Conservation (phyloP, 345 rosid genomes). For the Syzygium oleosum region DNA sequence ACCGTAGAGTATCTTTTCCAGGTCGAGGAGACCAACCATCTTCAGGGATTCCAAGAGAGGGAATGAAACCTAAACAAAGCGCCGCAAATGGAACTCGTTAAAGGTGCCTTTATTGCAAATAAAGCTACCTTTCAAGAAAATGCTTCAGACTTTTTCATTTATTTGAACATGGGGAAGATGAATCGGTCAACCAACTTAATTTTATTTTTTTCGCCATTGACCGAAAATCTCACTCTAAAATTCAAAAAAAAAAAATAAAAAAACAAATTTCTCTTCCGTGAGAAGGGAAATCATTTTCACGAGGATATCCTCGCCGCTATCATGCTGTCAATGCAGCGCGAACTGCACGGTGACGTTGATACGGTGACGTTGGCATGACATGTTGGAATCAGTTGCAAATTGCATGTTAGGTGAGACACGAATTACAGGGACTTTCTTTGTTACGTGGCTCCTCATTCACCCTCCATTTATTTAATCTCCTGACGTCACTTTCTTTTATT, state of each 20-base stretch:
- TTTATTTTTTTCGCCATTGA: too few species aligned
- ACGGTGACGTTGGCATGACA: neutral
- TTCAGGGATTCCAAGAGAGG: fast-evolving
- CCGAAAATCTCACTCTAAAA: too few species aligned
- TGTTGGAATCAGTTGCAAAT: neutral
- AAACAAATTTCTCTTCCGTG: too few species aligned
- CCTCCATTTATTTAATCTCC: neutral
- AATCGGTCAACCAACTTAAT: too few species aligned
- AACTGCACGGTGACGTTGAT: fast-evolving
- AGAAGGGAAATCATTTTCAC: too few species aligned
- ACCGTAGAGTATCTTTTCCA: neutral
- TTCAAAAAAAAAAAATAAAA: too few species aligned
- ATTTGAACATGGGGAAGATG: too few species aligned
- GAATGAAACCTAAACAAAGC: neutral
- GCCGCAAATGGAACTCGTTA: neutral
- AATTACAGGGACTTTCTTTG: neutral
- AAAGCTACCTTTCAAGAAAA: too few species aligned
- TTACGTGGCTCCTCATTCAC: fast-evolving
- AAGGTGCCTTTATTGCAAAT: too few species aligned
- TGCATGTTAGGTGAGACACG: neutral
- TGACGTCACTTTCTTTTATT: neutral
- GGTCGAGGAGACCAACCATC: neutral
- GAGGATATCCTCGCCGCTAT: fast-evolving
- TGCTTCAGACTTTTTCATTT: too few species aligned
- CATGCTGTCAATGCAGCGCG: too few species aligned